Evolutionary conservation across 2,329 filamentous ascomycete genomes (phyloP).

Genomic region (Colletotrichum chlorophyti): DNA sequence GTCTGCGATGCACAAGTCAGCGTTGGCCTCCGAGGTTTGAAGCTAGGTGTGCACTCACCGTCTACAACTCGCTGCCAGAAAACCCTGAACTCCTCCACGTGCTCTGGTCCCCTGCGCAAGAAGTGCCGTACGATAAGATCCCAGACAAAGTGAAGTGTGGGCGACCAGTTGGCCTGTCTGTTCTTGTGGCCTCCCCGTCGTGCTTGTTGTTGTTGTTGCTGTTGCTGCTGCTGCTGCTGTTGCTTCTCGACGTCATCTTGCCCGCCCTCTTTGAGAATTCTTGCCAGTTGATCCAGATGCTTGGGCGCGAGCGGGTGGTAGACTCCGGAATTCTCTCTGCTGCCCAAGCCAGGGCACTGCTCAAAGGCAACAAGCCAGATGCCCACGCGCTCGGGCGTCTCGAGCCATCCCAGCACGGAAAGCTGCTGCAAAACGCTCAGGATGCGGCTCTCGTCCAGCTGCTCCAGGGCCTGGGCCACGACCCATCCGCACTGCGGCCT

Average conservation of each 20-base stretch:
- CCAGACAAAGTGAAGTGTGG: conserved; percentile 89
- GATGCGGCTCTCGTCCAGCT: conserved; percentile 56
- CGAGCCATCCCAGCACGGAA: conserved; percentile 71
- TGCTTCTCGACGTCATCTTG: conserved; percentile 51
- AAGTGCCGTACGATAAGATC: conserved; percentile 72
- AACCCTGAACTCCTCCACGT: conserved; percentile 65
- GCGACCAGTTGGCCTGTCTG: conserved; percentile 77
- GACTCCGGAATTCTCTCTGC: conserved; percentile 71
- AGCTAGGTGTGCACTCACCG: conserved; percentile 54
- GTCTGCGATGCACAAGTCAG: conserved; percentile 56
- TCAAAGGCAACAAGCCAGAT: conserved; percentile 80
- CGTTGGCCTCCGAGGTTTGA: not conserved
- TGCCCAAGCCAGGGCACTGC: conserved; percentile 63
- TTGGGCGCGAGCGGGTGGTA: conserved; percentile 75
- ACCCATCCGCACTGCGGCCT: conserved; percentile 87
- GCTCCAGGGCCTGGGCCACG: conserved; percentile 74
- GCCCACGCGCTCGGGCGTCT: conserved; percentile 87
- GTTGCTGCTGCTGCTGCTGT: conserved; percentile 30
- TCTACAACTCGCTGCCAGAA: conserved; percentile 92
- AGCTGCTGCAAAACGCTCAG: conserved; percentile 66
- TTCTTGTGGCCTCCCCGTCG: conserved; percentile 41
- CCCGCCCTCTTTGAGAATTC: conserved; percentile 79
- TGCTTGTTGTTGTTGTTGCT: conserved; percentile 37
- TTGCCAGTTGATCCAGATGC: conserved; percentile 72
- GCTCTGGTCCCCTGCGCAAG: conserved; percentile 43